Conservation (phyloP, 83 land plant species). For the Isoetes engelmannii region DNA sequence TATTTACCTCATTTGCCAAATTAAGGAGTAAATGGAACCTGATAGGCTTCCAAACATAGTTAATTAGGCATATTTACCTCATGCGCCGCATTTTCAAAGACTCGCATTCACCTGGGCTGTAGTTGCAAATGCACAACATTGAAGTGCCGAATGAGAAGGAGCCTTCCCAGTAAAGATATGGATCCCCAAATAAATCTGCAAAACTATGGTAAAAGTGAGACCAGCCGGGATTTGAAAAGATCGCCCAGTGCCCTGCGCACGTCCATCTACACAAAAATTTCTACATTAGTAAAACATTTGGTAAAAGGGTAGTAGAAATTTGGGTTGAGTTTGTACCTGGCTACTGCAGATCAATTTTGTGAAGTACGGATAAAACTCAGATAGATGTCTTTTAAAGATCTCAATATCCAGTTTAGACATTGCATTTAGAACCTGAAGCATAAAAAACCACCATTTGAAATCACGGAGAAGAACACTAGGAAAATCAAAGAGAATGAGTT, state of each 20-base stretch:
- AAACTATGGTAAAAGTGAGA: conserved; percentile 24
- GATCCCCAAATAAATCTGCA: not conserved
- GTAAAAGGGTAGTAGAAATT: not conserved
- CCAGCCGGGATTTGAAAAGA: conserved; percentile 58
- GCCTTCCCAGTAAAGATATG: not conserved
- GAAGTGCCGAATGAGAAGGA: not conserved
- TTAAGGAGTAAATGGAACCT: too few species aligned
- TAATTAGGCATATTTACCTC: not conserved
- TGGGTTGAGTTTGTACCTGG: conserved; percentile 48
- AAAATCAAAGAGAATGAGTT: not conserved
- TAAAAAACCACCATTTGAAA: not conserved
- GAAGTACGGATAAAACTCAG: conserved; percentile 80
- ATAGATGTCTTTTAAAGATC: conserved; percentile 71
- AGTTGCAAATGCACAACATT: not conserved
- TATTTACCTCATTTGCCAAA: not conserved
- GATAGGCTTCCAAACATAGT: conserved; percentile 4
- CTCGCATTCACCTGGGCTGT: not conserved
- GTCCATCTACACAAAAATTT: conserved; percentile 50
- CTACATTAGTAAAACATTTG: not conserved
- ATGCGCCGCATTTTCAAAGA: not conserved
- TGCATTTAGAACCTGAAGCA: conserved; percentile 69
- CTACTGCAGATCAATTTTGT: conserved; percentile 90
- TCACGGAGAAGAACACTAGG: not conserved
- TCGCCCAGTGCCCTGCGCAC: conserved; percentile 78
- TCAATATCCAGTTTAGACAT: conserved; percentile 63